phyloP scores from a whole-genome alignment of 2,329 filamentous ascomycete species.

The Colletotrichum neosansevieriae region DNA sequence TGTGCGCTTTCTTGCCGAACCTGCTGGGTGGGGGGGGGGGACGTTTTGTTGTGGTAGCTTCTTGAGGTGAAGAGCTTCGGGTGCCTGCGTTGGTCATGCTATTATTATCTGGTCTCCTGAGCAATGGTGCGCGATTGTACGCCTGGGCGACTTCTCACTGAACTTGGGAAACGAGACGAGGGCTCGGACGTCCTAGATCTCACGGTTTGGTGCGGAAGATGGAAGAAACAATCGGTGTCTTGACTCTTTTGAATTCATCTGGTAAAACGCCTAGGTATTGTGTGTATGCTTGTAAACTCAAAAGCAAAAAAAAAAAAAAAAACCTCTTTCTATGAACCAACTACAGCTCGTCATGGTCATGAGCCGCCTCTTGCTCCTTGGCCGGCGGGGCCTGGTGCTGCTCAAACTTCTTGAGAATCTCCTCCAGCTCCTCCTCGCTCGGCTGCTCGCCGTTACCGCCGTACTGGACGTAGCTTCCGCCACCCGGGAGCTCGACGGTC shows the following conservation, averaged over 20 bases:
- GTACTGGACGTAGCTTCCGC: slow-evolving; percentile 48
- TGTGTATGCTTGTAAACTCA: slow-evolving; percentile 22
- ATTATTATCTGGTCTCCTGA: too few species aligned
- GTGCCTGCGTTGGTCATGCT: too few species aligned
- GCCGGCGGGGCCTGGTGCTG: slow-evolving; percentile 45
- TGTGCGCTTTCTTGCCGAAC: too few species aligned
- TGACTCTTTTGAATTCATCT: slow-evolving; percentile 21
- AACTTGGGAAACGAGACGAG: too few species aligned
- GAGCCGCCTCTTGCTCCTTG: slow-evolving; percentile 45
- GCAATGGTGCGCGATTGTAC: too few species aligned
- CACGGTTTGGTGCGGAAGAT: too few species aligned
- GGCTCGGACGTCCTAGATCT: too few species aligned
- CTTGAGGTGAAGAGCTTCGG: too few species aligned
- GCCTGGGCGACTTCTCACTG: too few species aligned
- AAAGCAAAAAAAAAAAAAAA: slow-evolving; percentile 23
- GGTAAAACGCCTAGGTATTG: slow-evolving; percentile 29
- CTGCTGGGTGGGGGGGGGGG: too few species aligned
- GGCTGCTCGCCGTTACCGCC: slow-evolving; percentile 46
- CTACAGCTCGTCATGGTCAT: slow-evolving; percentile 53
- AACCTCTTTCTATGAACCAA: background rate
- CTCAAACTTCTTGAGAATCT: slow-evolving; percentile 56
- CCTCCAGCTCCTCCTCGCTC: slow-evolving; percentile 63
- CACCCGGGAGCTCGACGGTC: slow-evolving; percentile 56
- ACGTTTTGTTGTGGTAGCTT: too few species aligned
- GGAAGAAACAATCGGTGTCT: background rate